Base-by-base conservation (phyloP, 768 basidiomycete genomes). In the Rhodotorula paludigena region DNA sequence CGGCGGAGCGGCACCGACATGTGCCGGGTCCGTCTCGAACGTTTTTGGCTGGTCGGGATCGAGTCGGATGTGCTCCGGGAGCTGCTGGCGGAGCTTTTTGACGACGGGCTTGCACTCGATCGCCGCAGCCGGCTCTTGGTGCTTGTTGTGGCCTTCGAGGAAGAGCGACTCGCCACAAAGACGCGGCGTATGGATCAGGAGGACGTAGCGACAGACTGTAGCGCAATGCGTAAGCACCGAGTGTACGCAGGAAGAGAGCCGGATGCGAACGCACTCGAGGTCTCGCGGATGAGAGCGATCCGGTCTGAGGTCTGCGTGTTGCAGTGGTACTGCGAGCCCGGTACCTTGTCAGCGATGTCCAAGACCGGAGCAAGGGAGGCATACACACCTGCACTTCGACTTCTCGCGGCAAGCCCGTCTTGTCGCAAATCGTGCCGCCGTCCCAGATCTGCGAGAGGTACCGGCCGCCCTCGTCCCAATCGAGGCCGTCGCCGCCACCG, bases 121-220 rank as follows among this genome's bases (percentile, higher is more conserved):
- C 12, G 45, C 44, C 6, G 54, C 86, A 74, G 83, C 79, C 18
- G 86, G 82, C 73, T 90, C 88, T 58, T 85, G 85, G 56, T 82
- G 82, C 45, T 82, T 80, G 71, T 89, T 86, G 54, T 82, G 82
- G 39, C 82, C 84, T 63, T 89, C 88, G 78, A 84, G 88, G 81
- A 99, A 98, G 18, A 92, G 90, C 25, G 92, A 92, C 74, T 94
- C 88, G 66, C 87, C 85, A 76, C 96, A 98, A 28, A 99, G 82
- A 62, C 92, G 88, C 41, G 96, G 93, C 0, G 94, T 96, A 77
- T 97, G 89, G 64, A 98, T 86, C 71, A 97, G 88, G 57, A 98
- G 82, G 52, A 96, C 86, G 77, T 99, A 98, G 70, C 89, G 86
- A 79, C 96, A 99, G 92, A 93, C 89, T 93, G 56, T 0, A 16